A percentile compares a stretch with the other conserved stretches of the same genome.
phyloP scores from a whole-genome alignment of 2,329 filamentous ascomycete species.

The Cordyceps javanica region DNA sequence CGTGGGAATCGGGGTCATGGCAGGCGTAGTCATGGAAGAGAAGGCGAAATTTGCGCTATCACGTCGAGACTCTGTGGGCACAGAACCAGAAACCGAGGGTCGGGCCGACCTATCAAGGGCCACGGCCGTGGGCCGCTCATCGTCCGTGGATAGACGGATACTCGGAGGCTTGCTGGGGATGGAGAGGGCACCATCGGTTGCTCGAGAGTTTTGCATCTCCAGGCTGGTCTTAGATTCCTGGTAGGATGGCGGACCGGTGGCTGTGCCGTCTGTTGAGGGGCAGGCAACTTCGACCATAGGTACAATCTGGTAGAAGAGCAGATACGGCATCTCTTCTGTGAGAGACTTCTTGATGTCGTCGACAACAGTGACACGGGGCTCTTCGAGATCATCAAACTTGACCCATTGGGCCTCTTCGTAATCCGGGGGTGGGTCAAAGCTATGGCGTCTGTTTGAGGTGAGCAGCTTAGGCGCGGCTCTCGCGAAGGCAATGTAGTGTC shows the following conservation, averaged over 20 bases:
- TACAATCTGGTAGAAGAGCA: slow-evolving; percentile 91
- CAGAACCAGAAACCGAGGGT: slow-evolving; percentile 28
- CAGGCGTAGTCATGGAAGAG: slow-evolving; percentile 32
- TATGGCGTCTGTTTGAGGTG: slow-evolving; percentile 53
- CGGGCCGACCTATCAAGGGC: slow-evolving; percentile 41
- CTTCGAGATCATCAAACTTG: slow-evolving; percentile 79
- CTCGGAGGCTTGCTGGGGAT: slow-evolving; percentile 36
- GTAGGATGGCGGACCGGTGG: slow-evolving; percentile 53
- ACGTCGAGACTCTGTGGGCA: slow-evolving; percentile 36
- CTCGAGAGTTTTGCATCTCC: slow-evolving; percentile 24
- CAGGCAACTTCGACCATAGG: slow-evolving; percentile 67
- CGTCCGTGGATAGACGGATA: slow-evolving; percentile 50
- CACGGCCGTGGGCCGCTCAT: slow-evolving; percentile 42
- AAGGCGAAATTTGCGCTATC: slow-evolving; percentile 47
- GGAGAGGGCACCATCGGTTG: slow-evolving; percentile 1
- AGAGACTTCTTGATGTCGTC: slow-evolving; percentile 72
- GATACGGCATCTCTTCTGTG: slow-evolving; percentile 83
- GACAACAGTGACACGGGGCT: slow-evolving; percentile 65
- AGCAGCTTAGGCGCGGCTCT: slow-evolving; percentile 61
- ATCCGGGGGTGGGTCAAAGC: slow-evolving; percentile 52
- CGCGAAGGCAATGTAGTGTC: slow-evolving; percentile 85
- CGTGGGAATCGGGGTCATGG: slow-evolving; percentile 28
- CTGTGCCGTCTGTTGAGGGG: slow-evolving; percentile 40
- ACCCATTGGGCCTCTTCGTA: slow-evolving; percentile 78
- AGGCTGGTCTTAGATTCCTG: slow-evolving; percentile 42